A percentile compares a stretch with the other conserved stretches of the same genome.
Evolutionary conservation across 2,329 filamentous ascomycete genomes (phyloP).

Genomic region (Mariannaea elegans): DNA sequence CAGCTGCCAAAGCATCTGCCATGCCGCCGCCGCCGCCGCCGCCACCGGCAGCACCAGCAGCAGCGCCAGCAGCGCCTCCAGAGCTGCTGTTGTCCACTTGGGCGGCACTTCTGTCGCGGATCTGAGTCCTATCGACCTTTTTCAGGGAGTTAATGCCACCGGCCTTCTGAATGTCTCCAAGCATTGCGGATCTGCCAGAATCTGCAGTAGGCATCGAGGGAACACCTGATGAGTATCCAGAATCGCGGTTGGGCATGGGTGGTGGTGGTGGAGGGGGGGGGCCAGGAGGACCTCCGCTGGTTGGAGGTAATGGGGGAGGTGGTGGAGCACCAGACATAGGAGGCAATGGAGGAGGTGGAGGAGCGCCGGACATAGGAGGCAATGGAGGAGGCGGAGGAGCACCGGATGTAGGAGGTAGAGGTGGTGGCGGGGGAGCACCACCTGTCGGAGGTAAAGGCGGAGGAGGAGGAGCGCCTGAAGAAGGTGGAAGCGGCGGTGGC

Average conservation of each 20-base stretch:
- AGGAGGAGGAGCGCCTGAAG: slow-evolving; percentile 43
- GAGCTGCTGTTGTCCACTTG: slow-evolving; percentile 60
- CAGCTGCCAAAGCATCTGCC: slow-evolving; percentile 83
- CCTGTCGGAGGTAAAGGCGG: slow-evolving; percentile 46
- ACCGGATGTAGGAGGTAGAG: slow-evolving; percentile 42
- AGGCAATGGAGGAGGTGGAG: slow-evolving; percentile 58
- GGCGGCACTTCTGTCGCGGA: slow-evolving; percentile 76
- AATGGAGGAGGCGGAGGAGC: slow-evolving; percentile 46
- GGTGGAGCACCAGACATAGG: slow-evolving; percentile 43
- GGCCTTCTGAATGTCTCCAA: slow-evolving; percentile 77
- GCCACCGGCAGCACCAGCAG: slow-evolving; percentile 60
- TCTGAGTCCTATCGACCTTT: slow-evolving; percentile 76
- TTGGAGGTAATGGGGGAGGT: slow-evolving; percentile 41
- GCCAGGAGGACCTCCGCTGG: slow-evolving; percentile 41
- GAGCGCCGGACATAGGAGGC: slow-evolving; percentile 42
- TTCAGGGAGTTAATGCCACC: slow-evolving; percentile 74
- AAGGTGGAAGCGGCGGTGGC: slow-evolving; percentile 57
- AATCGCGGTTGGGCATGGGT: slow-evolving; percentile 66
- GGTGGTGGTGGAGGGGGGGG: slow-evolving; percentile 57
- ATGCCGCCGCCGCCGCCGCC: slow-evolving; percentile 71
- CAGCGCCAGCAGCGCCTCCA: slow-evolving; percentile 60
- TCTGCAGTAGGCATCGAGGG: slow-evolving; percentile 57
- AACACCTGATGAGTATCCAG: slow-evolving; percentile 63
- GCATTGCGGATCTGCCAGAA: slow-evolving; percentile 64
- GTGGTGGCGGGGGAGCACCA: slow-evolving; percentile 49